Conservation (phyloP, 306 rosid genomes). For the Begonia fuchsioides region DNA sequence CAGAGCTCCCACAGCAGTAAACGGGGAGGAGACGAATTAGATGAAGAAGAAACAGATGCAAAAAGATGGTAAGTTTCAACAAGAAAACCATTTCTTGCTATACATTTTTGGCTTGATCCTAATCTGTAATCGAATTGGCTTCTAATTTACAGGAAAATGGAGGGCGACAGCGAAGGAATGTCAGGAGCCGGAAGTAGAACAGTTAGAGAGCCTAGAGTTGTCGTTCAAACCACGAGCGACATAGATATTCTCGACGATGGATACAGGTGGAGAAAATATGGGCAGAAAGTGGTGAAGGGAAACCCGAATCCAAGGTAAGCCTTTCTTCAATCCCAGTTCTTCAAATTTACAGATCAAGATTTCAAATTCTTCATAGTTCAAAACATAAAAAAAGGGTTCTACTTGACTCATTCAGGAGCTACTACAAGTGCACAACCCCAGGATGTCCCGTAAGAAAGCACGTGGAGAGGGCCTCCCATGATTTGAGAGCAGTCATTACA, state of each 20-base stretch:
- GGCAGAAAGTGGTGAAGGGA: constrained; percentile 98
- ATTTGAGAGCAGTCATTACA: constrained; percentile 77
- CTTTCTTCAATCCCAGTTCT: not conserved
- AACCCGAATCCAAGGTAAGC: constrained; percentile 95
- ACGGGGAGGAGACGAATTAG: constrained; percentile 56
- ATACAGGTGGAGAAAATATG: constrained; percentile 91
- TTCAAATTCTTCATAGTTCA: not conserved
- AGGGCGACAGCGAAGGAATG: constrained; percentile 66
- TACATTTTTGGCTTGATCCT: not conserved
- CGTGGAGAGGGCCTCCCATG: constrained; percentile 86
- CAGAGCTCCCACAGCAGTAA: constrained; percentile 53
- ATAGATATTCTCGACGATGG: constrained; percentile 97
- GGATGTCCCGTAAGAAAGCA: constrained; percentile 95
- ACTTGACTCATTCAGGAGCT: constrained; percentile 42
- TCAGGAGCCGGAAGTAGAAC: constrained; percentile 71
- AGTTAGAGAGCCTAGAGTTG: constrained; percentile 97
- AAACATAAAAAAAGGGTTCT: not conserved
- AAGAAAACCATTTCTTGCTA: not conserved
- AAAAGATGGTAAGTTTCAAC: constrained; percentile 50
- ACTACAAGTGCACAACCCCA: constrained; percentile 83
- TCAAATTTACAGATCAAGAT: not conserved
- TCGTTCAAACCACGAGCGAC: constrained; percentile 92
- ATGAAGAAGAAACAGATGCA: constrained; percentile 68
- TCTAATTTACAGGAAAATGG: constrained; percentile 43
- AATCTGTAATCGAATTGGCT: too few species aligned